A percentile compares a stretch with the other conserved stretches of the same genome.
phyloP scores from a whole-genome alignment of 148 eudicot species.

The Chenopodium suecicum region DNA sequence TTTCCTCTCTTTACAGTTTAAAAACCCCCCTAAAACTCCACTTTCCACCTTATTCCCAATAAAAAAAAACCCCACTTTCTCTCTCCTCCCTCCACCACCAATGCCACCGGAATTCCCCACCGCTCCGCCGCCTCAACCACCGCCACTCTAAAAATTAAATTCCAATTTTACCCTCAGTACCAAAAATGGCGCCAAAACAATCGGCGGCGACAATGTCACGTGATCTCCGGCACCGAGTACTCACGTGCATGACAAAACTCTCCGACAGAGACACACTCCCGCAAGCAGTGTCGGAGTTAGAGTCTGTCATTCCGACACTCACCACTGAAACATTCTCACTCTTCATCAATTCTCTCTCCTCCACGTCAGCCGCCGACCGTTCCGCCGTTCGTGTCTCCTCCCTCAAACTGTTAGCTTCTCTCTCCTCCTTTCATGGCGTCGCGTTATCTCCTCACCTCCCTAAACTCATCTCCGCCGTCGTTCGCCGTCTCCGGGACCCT shows the following conservation, averaged over 20 bases:
- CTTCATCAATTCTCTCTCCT: constrained; percentile 70
- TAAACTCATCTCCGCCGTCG: constrained; percentile 61
- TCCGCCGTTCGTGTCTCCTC: constrained; percentile 63
- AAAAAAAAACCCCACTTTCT: not conserved
- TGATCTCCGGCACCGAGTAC: constrained; percentile 75
- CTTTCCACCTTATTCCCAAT: not conserved
- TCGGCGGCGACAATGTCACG: constrained; percentile 41
- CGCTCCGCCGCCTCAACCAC: constrained; percentile 21
- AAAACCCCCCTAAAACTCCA: constrained; percentile 4
- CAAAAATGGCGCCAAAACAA: constrained; percentile 27
- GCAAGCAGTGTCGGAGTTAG: constrained; percentile 71
- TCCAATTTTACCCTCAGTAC: not conserved
- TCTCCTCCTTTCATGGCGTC: constrained; percentile 52
- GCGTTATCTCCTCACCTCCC: constrained; percentile 61
- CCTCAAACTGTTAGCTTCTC: constrained; percentile 50
- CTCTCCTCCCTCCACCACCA: constrained; percentile 12
- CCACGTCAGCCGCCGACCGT: constrained; percentile 78
- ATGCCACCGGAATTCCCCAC: constrained; percentile 32
- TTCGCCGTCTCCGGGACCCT: constrained; percentile 67
- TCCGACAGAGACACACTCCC: constrained; percentile 88
- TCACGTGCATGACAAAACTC: constrained; percentile 73
- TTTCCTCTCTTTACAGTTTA: constrained; percentile 16
- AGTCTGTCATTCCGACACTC: constrained; percentile 58
- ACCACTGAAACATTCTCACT: constrained; percentile 48
- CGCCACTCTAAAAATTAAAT: too few species aligned